Evolutionary conservation across 306 rosid species (phyloP).

Genomic region (Elaeagnus macrophylla): DNA sequence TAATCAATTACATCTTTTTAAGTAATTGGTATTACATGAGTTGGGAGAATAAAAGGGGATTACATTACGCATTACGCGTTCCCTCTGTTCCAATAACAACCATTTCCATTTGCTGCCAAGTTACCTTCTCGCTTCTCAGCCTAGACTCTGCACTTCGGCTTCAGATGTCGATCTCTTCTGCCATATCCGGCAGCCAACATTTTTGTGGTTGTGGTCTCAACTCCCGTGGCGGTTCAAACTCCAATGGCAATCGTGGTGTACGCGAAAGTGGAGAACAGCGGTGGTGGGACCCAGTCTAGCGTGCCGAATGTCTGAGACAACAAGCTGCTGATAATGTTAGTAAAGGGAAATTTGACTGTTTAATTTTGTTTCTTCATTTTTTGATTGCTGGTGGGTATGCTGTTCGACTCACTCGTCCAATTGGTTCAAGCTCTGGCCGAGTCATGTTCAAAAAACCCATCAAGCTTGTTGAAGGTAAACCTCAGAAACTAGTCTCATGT

Average conservation of each 20-base stretch:
- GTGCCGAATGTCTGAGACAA: conserved; percentile 80
- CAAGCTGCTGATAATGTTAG: conserved; percentile 18
- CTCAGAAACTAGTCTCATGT: conserved; percentile 51
- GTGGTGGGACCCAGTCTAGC: conserved; percentile 99
- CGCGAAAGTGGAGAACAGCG: conserved; percentile 79
- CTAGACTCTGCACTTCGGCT: conserved; percentile 1
- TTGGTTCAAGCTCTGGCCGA: neutral
- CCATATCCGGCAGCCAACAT: conserved; percentile 73
- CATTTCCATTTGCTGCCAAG: neutral
- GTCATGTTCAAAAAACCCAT: conserved; percentile 51
- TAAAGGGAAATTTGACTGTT: too few relatives aligned
- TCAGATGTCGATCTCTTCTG: conserved; percentile 25
- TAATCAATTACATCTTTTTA: too few relatives aligned
- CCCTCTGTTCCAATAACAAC: too few relatives aligned
- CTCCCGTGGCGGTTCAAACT: conserved; percentile 47
- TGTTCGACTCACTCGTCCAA: conserved; percentile 44
- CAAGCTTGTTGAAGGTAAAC: conserved; percentile 47
- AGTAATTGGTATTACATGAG: too few relatives aligned
- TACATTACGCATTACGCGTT: too few relatives aligned
- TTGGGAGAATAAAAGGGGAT: too few relatives aligned
- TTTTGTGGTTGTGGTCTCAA: conserved; percentile 62
- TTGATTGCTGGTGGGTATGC: conserved; percentile 13
- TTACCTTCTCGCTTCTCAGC: conserved; percentile 15
- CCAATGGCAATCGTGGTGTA: conserved; percentile 27
- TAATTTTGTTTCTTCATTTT: too few relatives aligned